Base-by-base conservation (phyloP, 768 basidiomycete species). In the Mycena polygramma region DNA sequence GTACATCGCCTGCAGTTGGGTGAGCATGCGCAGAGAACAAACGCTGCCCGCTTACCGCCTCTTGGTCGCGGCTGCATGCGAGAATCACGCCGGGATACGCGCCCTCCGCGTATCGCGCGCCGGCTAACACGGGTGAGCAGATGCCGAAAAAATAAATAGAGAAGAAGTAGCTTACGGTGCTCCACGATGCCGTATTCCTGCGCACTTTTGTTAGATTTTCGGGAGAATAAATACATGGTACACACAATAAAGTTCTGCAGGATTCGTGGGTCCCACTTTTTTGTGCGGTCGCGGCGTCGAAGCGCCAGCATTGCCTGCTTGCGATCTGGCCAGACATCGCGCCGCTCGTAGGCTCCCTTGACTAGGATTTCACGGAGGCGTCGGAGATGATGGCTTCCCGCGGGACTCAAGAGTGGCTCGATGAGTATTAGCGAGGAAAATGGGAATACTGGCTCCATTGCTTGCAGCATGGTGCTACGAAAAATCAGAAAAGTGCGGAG, bases 351-450 rank as follows among this genome's bases (percentile, higher is more conserved):
- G 0, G 91, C 89, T 15, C 81, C 75, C 20, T 78, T 77, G 24
- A 91, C 81, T 8, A 92, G 84, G 10, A 73, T 66, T 1, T 68
- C 57, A 26, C 86, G 82, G 24, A 92, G 79, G 9, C 77, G 75
- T 0, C 72, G 63, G 41, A 92, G 78, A 30, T 83, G 82, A 36
- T 83, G 75, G 1, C 81, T 76, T 11, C 87, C 88, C 2, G 78
- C 82, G 0, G 89, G 85, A 63, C 86, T 89, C 54, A 93, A 77
- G 81, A 93, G 82, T 4, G 91, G 91, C 75, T 93, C 91, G 58
- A 91, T 82, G 26, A 92, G 82, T 68, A 92, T 80, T 66, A 92
- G 73, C 7, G 85, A 86, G 0, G 77, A 73, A 75, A 92, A 92
- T 4, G 73, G 76, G 51, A 90, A 73, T 0, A 61, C 52, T 0